A percentile compares a stretch with the other conserved stretches of the same genome.
These are phyloP conservation scores for Gloeostereum incarnatum DNA, from an alignment of 768 basidiomycete genomes.

Conservation along the genomic window DNA sequence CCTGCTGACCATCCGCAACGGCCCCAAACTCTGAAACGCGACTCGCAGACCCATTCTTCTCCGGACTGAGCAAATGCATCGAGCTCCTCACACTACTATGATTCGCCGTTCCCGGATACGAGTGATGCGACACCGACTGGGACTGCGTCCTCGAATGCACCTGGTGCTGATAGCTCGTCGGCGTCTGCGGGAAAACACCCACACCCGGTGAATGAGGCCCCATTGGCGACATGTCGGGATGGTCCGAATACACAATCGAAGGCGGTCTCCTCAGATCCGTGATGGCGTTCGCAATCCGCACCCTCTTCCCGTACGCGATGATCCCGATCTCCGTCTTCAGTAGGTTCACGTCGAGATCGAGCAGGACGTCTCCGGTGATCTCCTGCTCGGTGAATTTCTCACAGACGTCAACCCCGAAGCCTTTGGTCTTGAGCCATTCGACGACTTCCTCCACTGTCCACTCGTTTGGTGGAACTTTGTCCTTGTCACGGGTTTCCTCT, in stretches of 20 bases:
- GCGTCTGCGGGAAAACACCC: not conserved
- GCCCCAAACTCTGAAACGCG: not conserved
- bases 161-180: not conserved
- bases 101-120: constrained; percentile 32
- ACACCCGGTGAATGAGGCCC: constrained; percentile 17
- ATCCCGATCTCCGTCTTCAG: constrained; percentile 94
- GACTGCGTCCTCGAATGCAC: constrained; percentile 31
- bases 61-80: constrained; percentile 15
- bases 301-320: constrained; percentile 87
- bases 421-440: constrained; percentile 77
- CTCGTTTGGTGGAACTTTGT: constrained; percentile 44
- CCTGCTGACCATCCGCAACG: constrained; percentile 13
- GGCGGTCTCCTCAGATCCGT: constrained; percentile 73
- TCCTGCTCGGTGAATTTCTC: constrained; percentile 97
- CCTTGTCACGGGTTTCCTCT: constrained; percentile 13
- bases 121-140: constrained; percentile 34
- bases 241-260: constrained; percentile 47
- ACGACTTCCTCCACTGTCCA: constrained; percentile 89
- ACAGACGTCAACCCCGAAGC: constrained; percentile 77
- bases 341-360: constrained; percentile 86
- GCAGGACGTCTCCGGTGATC: constrained; percentile 93
- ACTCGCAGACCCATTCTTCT: constrained; percentile 17
- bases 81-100: not conserved
- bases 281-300: constrained; percentile 90
- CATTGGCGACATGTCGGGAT: constrained; percentile 16